Evolutionary conservation across 495 filamentous ascomycete genomes (phyloP), one percentile per base, ranked within the genome.

Genomic region (Neurospora sp.): DNA sequence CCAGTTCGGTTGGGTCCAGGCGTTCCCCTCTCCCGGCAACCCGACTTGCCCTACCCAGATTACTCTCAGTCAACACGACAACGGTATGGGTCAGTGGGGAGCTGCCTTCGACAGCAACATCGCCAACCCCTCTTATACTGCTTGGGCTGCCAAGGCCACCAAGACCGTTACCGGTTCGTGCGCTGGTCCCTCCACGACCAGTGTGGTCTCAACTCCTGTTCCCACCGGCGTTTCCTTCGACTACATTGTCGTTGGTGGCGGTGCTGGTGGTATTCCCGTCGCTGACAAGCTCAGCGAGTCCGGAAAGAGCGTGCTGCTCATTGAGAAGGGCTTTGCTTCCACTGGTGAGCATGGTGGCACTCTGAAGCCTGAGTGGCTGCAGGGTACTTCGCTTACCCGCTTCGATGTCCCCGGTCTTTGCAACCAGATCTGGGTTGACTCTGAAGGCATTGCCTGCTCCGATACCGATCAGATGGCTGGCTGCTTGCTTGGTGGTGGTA

Each of bases 371-470:
- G 84, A 86, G 39, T 91, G 92, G 87, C 85, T 92, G 23, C 81
- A 85, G 48, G 89, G 89, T 46, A 89, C 89, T 46, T 87, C 88
- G 69, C 83, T 94, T 69, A 93, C 92, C 46, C 86, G 90, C 39
- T 92, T 93, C 76, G 92, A 94, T 78, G 88, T 94, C n/a, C 92
- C 92, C 5, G 92, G 92, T 72, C 86, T 94, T 70, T 92, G 89
- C 81, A 92, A 89, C 78, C 86, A 90, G 79, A 91, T 91, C 74
- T 92, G 87, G 88, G 83, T 83, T 46, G 86, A 89, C 76, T 89
- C 87, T 20, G 82, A 81, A 35, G 91, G 86, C 72, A 89, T 90
- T 81, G 85, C 88, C 70, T 93, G 92, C 81, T 85, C 86, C 1
- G 90, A 94, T 77, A 90, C 89, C 18, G 89, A 88, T 71, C 89